phyloP scores from a whole-genome alignment of 2,329 filamentous ascomycete species.

The Ambrosiella beaveri region DNA sequence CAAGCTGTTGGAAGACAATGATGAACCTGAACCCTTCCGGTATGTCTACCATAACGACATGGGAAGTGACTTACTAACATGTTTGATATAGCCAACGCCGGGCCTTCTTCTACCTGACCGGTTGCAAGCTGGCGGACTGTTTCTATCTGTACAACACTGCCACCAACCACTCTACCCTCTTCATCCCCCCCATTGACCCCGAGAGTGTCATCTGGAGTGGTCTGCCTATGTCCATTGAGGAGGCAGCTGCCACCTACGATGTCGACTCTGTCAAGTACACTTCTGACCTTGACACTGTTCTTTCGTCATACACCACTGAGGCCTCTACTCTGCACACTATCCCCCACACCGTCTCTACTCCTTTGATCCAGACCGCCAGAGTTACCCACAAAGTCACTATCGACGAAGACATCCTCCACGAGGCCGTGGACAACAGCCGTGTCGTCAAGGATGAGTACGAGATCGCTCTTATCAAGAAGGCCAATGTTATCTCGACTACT shows the following conservation, averaged over 20 bases:
- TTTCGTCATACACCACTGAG: conserved; percentile 30
- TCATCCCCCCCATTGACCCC: conserved; percentile 78
- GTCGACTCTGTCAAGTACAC: conserved; percentile 61
- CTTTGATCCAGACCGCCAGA: conserved; percentile 55
- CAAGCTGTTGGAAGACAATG: conserved; percentile 74
- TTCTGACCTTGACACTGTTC: conserved; percentile 57
- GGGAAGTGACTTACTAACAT: not conserved
- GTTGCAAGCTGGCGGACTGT: conserved; percentile 63
- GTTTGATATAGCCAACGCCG: conserved; percentile 54
- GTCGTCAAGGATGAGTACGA: conserved; percentile 62
- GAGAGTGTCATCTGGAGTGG: conserved; percentile 88
- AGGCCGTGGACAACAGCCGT: conserved; percentile 50
- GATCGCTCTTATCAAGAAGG: conserved; percentile 53
- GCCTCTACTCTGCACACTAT: conserved; percentile 54
- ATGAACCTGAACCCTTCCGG: conserved; percentile 67
- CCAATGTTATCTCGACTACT: conserved; percentile 50
- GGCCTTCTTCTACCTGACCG: conserved; percentile 88
- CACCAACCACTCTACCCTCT: conserved; percentile 59
- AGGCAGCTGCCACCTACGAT: conserved; percentile 63
- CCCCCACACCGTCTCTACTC: conserved; percentile 54
- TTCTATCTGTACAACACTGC: conserved; percentile 67
- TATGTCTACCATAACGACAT: conserved; percentile 21
- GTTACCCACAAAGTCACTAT: conserved; percentile 40
- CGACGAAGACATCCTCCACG: conserved; percentile 37
- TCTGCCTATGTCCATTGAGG: conserved; percentile 57